Evolutionary conservation across 2,329 filamentous ascomycete genomes (phyloP), one percentile per base, ranked within the genome.

Genomic region (Blastomyces emzantsi): DNA sequence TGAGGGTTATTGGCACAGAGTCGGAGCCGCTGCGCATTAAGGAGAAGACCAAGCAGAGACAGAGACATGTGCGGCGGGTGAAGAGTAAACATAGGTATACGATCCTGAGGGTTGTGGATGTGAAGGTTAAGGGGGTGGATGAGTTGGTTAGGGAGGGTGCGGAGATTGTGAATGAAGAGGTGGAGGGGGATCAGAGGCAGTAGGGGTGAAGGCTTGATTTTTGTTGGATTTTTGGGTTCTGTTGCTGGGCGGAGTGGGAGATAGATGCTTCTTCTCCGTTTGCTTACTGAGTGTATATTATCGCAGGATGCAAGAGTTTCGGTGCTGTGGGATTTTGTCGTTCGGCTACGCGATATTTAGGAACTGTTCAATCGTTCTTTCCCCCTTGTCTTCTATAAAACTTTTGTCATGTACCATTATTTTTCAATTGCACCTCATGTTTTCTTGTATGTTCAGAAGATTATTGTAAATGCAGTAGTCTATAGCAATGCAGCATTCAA

Each of bases 21-120:
- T 84, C 85, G 64, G 90, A 92, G 79, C 90, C 90, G 43, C 75
- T 93, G 79, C 81, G 90, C 64, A 79, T 87, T 69, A 90, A 90
- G 79, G 81, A 90, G 78, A 93, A 93, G 84, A 93, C 84, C 70
- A 92, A 92, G 84, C 79, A 86, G 80, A 89, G 88, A 73, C 81
- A 84, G 70, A 78, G 85, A 67, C 82, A 84, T 73, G 83, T 85
- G 60, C 90, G 87, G 80, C 85, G 83, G 64, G 88, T 94, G 11
- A 88, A 83, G 79, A 97, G 91, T 81, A 97, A 99, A 83, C 90
- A 96, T 74, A 83, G 85, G 71, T 96, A 89, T 76, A 99, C 94
- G 2, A 85, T 96, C 28, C 73, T 99, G 76, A 83, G 87, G 72
- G 89, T 99, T 67, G 88, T 89, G 73, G 90, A 97, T 77, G 73